phyloP scores from a whole-genome alignment of 768 basidiomycete species.

The Lactifluus piperatus region DNA sequence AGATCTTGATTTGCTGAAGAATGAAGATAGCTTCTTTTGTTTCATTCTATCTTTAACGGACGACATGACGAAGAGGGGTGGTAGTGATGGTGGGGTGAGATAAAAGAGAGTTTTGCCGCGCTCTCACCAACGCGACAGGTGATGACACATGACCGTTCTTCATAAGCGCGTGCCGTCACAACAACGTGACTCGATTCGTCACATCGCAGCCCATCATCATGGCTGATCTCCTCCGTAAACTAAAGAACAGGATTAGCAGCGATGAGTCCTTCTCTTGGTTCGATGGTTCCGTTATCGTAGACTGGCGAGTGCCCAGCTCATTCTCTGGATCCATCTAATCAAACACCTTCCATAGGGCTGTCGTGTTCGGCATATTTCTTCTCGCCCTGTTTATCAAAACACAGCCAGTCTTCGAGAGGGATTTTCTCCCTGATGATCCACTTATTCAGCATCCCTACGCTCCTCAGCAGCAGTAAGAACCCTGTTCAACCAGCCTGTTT shows the following conservation, averaged over 20 bases:
- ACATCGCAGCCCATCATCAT: neutral
- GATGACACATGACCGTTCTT: neutral
- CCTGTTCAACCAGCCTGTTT: neutral
- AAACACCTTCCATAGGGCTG: constrained; percentile 22
- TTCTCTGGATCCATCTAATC: neutral
- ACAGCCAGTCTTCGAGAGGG: constrained; percentile 26
- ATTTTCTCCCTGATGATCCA: constrained; percentile 34
- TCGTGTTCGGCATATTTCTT: constrained; percentile 34
- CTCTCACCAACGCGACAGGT: neutral
- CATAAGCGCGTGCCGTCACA: constrained; percentile 12
- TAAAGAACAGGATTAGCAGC: constrained; percentile 13
- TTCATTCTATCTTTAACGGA: constrained; percentile 16
- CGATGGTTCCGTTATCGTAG: constrained; percentile 37
- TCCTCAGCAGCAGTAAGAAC: constrained; percentile 12
- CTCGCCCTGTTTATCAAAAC: constrained; percentile 32
- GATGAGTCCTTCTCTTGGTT: constrained; percentile 25
- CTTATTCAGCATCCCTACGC: constrained; percentile 34
- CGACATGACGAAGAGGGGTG: constrained; percentile 3
- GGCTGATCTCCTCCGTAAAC: constrained; percentile 1
- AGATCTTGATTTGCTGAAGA: constrained; percentile 7
- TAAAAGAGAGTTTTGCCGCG: neutral
- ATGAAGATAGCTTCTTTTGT: constrained; percentile 13
- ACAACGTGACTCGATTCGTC: constrained; percentile 1
- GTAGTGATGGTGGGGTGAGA: neutral
- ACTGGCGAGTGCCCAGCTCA: constrained; percentile 37